A percentile compares a stretch with the other conserved stretches of the same genome.
These are phyloP conservation scores for Persicaria tinctoria DNA, from an alignment of 148 eudicot species.

Conservation along the genomic window DNA sequence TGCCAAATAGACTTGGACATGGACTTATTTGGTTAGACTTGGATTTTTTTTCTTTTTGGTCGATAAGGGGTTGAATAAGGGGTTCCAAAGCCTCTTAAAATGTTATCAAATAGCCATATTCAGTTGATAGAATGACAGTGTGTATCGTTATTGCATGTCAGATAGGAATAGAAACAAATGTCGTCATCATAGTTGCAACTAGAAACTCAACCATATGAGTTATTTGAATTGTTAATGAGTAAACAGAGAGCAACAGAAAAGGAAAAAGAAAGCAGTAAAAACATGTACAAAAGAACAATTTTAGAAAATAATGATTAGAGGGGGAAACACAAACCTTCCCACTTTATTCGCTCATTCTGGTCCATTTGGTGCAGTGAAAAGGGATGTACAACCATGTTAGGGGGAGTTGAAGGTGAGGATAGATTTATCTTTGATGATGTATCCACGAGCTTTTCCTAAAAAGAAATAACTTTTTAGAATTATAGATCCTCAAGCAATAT, in stretches of 20 bases:
- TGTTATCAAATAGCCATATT: too few relatives aligned
- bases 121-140: neutral
- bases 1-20: too few relatives aligned
- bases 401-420: slow-evolving; percentile 37
- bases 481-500: neutral
- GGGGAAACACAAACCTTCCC: slow-evolving; percentile 3
- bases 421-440: slow-evolving; percentile 43
- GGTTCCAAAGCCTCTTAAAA: too few relatives aligned
- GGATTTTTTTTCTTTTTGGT: too few relatives aligned
- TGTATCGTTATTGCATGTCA: neutral
- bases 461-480: slow-evolving; percentile 3
- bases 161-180: neutral
- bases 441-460: slow-evolving; percentile 68
- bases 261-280: neutral
- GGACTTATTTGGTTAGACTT: too few relatives aligned
- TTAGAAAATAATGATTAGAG: neutral
- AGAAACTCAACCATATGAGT: neutral
- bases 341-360: slow-evolving; percentile 25
- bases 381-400: slow-evolving; percentile 41
- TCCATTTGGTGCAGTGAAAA: slow-evolving; percentile 38
- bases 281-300: neutral
- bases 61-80: too few relatives aligned
- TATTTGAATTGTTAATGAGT: neutral
- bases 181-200: neutral
- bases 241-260: neutral